A percentile compares a stretch with the other conserved stretches of the same genome.
These are phyloP conservation scores for Stachybotrys echinatus DNA, from an alignment of 2,329 filamentous ascomycete genomes.

Conservation along the genomic window DNA sequence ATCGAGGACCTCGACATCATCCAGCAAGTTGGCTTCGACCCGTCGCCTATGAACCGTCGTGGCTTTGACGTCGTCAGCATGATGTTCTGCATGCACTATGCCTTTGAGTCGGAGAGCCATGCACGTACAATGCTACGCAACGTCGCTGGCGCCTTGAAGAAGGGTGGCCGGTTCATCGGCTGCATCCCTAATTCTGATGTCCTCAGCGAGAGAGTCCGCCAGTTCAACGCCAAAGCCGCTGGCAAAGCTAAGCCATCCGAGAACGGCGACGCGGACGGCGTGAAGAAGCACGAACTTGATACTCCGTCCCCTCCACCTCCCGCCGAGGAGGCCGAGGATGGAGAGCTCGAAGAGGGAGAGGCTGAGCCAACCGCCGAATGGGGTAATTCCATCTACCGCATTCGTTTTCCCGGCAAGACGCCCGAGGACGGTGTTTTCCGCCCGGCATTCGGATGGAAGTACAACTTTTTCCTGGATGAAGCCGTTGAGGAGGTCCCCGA, in stretches of 20 bases:
- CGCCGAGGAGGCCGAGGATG: constrained; percentile 29
- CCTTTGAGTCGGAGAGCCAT: constrained; percentile 88
- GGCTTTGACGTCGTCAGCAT: constrained; percentile 96
- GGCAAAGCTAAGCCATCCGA: constrained; percentile 37
- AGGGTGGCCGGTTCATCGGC: constrained; percentile 90
- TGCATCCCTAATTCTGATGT: constrained; percentile 97
- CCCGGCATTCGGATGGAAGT: constrained; percentile 95
- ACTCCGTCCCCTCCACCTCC: constrained; percentile 16
- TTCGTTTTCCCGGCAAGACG: constrained; percentile 79
- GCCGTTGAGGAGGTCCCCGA: constrained; percentile 95
- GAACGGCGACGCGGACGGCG: constrained; percentile 1
- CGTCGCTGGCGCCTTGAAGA: constrained; percentile 83
- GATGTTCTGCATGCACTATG: constrained; percentile 99
- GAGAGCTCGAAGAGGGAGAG: constrained; percentile 55
- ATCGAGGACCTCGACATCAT: constrained; percentile 79
- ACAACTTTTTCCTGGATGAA: constrained; percentile 93
- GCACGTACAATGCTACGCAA: constrained; percentile 90
- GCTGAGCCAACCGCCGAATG: constrained; percentile 67
- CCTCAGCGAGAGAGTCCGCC: constrained; percentile 70
- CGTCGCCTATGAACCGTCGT: constrained; percentile 64
- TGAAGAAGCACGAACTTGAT: not conserved
- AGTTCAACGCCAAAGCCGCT: constrained; percentile 57
- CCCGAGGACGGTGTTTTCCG: constrained; percentile 86
- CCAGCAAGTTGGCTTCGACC: constrained; percentile 80
- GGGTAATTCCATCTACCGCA: constrained; percentile 90